Conservation (phyloP, 208 protist species). For the Lotmaria passim region DNA sequence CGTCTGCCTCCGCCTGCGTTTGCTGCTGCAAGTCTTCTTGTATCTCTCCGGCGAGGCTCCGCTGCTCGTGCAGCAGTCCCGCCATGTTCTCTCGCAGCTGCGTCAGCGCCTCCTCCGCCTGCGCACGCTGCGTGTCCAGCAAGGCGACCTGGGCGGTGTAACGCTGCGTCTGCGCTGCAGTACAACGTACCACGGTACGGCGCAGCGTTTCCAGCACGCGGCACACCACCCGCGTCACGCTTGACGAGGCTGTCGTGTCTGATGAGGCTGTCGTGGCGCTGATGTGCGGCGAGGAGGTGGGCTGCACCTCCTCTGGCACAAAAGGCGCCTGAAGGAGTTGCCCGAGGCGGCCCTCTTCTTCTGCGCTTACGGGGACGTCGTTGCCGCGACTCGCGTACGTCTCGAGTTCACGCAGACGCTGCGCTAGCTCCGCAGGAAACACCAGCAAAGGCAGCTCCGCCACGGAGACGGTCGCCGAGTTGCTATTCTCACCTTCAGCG, state of each 20-base stretch:
- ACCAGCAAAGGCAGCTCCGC: neutral
- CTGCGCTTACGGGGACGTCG: neutral
- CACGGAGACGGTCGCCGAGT: neutral
- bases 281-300: no score
- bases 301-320: no score
- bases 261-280: neutral
- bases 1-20: neutral
- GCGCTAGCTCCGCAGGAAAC: neutral
- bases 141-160: constrained; percentile 8
- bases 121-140: constrained; percentile 14
- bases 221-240: constrained; percentile 8
- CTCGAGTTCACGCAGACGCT: constrained; percentile 6
- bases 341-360: neutral
- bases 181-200: constrained; percentile 13
- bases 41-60: constrained; percentile 28
- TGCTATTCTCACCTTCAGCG: neutral
- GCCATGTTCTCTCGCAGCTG: constrained; percentile 34
- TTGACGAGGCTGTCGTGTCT: neutral
- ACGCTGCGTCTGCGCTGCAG: neutral
- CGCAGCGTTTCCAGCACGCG: constrained; percentile 34
- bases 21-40: constrained; percentile 6
- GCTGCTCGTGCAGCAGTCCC: constrained; percentile 30
- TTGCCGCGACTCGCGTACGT: neutral
- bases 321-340: neutral
- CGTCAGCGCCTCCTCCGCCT: constrained; percentile 22